phyloP scores from a whole-genome alignment of 2,329 filamentous ascomycete species.

The Aspergillus viridinutans region DNA sequence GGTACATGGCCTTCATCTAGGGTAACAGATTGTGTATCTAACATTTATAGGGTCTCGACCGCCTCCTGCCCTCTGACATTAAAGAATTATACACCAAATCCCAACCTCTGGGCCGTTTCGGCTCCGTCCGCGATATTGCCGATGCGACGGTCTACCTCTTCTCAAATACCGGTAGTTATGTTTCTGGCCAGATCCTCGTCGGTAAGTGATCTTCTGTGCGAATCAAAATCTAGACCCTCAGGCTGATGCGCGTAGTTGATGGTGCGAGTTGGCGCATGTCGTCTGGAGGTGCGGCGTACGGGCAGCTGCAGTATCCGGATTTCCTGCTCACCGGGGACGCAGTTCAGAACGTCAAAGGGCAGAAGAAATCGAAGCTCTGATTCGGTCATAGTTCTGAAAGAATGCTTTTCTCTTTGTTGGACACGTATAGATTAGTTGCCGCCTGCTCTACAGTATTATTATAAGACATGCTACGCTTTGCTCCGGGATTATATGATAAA shows the following conservation, averaged over 20 bases:
- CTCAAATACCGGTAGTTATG: slow-evolving; percentile 76
- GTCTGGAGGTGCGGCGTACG: slow-evolving; percentile 24
- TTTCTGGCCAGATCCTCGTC: slow-evolving; percentile 78
- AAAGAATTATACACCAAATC: slow-evolving; percentile 43
- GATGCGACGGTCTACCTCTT: slow-evolving; percentile 90
- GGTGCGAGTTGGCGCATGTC: slow-evolving; percentile 40
- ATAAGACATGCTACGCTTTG: background rate
- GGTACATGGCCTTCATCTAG: slow-evolving; percentile 17
- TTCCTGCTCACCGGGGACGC: slow-evolving; percentile 52
- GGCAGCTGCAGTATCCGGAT: slow-evolving; percentile 52
- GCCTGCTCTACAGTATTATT: background rate
- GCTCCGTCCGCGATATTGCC: slow-evolving; percentile 79
- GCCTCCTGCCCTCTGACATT: slow-evolving; percentile 54
- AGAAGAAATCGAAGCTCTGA: slow-evolving; percentile 54
- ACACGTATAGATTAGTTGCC: background rate
- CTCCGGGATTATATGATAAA: background rate
- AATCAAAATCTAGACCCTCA: background rate
- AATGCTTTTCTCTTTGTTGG: background rate
- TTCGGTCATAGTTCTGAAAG: background rate
- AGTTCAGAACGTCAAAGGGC: slow-evolving; percentile 56
- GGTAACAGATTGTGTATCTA: background rate
- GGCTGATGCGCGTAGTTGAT: slow-evolving; percentile 29
- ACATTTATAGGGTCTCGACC: slow-evolving; percentile 56
- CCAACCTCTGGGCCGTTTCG: slow-evolving; percentile 72
- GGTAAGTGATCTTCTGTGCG: slow-evolving; percentile 29